A percentile compares a stretch with the other conserved stretches of the same genome.
Evolutionary conservation across 2,329 filamentous ascomycete species (phyloP).

Genomic region (Alternaria consortialis): DNA sequence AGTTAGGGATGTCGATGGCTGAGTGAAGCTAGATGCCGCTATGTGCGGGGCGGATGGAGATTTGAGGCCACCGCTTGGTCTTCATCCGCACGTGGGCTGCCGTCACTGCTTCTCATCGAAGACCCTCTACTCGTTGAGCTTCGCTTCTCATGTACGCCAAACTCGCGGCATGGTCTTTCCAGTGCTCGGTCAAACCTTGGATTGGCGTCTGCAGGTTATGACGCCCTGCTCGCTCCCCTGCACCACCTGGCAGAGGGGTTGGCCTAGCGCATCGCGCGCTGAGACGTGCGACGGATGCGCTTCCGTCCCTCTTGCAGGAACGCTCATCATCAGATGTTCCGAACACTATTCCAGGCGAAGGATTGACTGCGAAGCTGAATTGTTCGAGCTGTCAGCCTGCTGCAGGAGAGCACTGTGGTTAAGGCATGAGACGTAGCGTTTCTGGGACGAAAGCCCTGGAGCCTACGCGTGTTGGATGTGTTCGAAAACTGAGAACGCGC

Average conservation of each 20-base stretch:
- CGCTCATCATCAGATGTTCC: background rate
- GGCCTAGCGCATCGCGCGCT: background rate
- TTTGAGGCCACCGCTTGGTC: background rate
- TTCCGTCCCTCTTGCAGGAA: background rate
- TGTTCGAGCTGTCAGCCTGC: background rate
- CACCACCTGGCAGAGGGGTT: background rate
- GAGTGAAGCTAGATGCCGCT: background rate
- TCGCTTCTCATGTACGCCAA: too few relatives aligned
- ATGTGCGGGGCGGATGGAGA: background rate
- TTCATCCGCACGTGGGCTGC: background rate
- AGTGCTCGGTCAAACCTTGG: background rate
- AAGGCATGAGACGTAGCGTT: background rate
- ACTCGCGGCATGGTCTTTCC: background rate
- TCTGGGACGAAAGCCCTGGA: background rate
- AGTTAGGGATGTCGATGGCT: background rate
- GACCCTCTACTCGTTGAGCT: too few relatives aligned
- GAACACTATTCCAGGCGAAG: background rate
- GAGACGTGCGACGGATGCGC: slow-evolving; percentile 3
- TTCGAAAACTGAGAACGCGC: background rate
- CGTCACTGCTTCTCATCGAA: background rate
- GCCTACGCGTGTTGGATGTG: background rate
- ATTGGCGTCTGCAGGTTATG: background rate
- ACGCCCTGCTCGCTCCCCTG: background rate
- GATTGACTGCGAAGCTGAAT: background rate
- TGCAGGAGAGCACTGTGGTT: background rate